A percentile compares a stretch with the other conserved stretches of the same genome.
These are phyloP conservation scores for Williopsis jadinii DNA, from an alignment of 1,139 yeast species.

Conservation along the genomic window DNA sequence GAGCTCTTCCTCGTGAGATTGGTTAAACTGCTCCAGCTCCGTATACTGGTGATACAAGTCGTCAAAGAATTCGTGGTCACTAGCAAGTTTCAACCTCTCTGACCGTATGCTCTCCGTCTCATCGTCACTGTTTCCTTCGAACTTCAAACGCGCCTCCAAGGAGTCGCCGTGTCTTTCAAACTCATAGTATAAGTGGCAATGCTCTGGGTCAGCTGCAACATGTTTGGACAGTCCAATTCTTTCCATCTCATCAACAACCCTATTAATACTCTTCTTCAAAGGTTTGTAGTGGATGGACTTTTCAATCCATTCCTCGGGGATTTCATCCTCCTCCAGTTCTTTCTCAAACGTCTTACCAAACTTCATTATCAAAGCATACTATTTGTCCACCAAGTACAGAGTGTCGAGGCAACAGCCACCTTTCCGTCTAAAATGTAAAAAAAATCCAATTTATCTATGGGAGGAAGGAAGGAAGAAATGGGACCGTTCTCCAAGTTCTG, in stretches of 20 bases:
- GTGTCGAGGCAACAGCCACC: too few relatives aligned
- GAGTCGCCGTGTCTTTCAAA: conserved; percentile 15
- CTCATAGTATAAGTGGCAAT: conserved; percentile 29
- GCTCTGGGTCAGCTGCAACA: conserved; percentile 29
- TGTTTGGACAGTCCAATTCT: conserved; percentile 43
- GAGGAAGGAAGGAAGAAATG: too few relatives aligned
- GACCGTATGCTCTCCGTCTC: conserved; percentile 8
- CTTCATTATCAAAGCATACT: conserved; percentile 33
- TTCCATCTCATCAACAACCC: conserved; percentile 54
- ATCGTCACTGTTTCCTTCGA: conserved; percentile 24
- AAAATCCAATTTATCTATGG: too few relatives aligned
- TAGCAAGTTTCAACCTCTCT: conserved; percentile 4
- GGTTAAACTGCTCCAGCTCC: conserved; percentile 10
- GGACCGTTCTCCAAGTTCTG: too few relatives aligned
- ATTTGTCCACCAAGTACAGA: too few relatives aligned
- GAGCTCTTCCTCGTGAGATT: conserved; percentile 9
- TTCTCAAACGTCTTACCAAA: conserved; percentile 68
- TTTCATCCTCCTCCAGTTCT: conserved; percentile 48
- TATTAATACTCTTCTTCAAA: conserved; percentile 56
- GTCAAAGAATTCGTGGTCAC: conserved; percentile 17
- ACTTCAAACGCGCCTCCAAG: conserved; percentile 29
- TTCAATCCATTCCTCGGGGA: conserved; percentile 64
- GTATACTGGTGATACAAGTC: conserved; percentile 16
- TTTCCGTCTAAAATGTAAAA: too few relatives aligned
- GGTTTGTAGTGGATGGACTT: conserved; percentile 69